phyloP scores from a whole-genome alignment of 306 rosid species.

The Sicyos edulis region DNA sequence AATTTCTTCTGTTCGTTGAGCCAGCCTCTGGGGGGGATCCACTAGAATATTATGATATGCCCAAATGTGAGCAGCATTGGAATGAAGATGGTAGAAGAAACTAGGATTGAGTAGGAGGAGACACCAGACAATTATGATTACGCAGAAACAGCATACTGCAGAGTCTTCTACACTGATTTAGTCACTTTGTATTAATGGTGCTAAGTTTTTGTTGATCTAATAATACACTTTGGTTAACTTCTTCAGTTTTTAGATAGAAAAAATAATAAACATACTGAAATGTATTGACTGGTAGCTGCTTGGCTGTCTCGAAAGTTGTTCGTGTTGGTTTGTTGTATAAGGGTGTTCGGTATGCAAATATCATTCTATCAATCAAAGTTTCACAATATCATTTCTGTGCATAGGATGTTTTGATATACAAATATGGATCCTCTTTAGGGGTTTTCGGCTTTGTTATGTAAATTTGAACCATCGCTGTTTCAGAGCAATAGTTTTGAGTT shows the following conservation, averaged over 20 bases:
- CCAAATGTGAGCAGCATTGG: constrained; percentile 9
- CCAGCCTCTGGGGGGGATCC: constrained; percentile 4
- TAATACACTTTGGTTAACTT: constrained; percentile 11
- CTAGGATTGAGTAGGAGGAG: background rate
- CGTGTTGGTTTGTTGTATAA: background rate
- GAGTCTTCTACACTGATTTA: constrained; percentile 9
- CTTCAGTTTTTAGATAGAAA: background rate
- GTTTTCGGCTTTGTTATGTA: background rate
- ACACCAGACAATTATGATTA: background rate
- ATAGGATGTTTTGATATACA: background rate
- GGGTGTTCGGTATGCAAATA: background rate
- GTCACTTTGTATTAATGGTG: constrained; percentile 10
- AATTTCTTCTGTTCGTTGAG: constrained; percentile 13
- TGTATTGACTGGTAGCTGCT: constrained; percentile 5
- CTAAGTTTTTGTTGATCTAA: constrained; percentile 1
- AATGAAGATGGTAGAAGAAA: background rate
- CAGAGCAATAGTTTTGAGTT: background rate
- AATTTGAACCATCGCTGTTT: background rate
- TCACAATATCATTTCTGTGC: background rate
- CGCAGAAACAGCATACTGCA: constrained; percentile 20
- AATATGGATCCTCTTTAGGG: background rate
- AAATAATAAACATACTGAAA: constrained; percentile 4
- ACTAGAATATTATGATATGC: constrained; percentile 6
- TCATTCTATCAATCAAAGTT: background rate
- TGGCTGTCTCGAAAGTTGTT: background rate